phyloP scores from a whole-genome alignment of 192 early-diverging fungal genomes.

The Podila verticillata region DNA sequence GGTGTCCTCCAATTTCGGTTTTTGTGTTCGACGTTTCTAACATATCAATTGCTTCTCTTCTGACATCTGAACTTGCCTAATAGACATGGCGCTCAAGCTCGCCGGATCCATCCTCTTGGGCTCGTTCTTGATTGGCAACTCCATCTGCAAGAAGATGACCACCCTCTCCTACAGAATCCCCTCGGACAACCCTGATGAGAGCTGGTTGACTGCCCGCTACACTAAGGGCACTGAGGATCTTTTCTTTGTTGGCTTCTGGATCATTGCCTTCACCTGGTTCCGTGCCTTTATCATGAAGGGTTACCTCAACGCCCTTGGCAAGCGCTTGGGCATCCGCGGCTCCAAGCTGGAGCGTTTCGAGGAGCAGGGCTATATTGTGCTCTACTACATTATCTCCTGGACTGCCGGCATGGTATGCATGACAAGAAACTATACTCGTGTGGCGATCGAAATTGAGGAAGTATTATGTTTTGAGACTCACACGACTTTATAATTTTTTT shows the following conservation, averaged over 20 bases:
- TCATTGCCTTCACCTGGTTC: conserved; percentile 69
- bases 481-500: background rate
- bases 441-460: background rate
- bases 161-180: conserved; percentile 19
- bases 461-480: background rate
- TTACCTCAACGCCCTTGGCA: conserved; percentile 55
- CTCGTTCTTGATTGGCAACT: conserved; percentile 10
- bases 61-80: background rate
- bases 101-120: conserved; percentile 22
- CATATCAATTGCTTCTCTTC: background rate
- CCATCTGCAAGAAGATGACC: conserved; percentile 29
- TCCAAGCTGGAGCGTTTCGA: conserved; percentile 64
- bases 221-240: conserved; percentile 65
- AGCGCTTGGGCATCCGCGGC: conserved; percentile 46
- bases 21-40: background rate
- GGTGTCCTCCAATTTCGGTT: background rate
- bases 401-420: conserved; percentile 66
- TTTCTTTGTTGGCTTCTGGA: conserved; percentile 73
- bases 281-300: conserved; percentile 67
- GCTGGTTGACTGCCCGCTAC: conserved; percentile 46
- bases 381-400: conserved; percentile 73
- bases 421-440: conserved; percentile 17
- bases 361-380: conserved; percentile 76
- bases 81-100: conserved; percentile 35
- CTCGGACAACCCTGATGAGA: conserved; percentile 25